Conservation (phyloP, 495 filamentous ascomycete genomes). For the Talaromyces liani region DNA sequence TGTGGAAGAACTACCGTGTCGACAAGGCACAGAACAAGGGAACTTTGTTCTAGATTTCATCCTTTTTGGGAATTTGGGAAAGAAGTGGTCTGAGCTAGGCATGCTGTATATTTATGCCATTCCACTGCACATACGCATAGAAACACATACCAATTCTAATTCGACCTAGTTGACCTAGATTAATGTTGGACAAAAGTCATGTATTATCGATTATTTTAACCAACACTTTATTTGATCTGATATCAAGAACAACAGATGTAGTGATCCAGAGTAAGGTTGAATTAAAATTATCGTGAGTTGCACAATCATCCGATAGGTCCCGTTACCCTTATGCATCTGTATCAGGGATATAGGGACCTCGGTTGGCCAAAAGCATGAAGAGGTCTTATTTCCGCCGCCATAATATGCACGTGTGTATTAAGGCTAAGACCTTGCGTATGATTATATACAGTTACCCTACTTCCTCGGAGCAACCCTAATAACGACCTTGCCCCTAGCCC, state of each 20-base stretch:
- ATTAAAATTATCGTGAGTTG: not conserved
- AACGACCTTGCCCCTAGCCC: constrained; percentile 63
- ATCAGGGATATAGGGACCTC: not conserved
- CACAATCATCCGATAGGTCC: not conserved
- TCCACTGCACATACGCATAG: not conserved
- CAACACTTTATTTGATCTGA: not conserved
- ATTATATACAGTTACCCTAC: not conserved
- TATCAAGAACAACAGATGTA: not conserved
- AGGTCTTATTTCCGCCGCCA: not conserved
- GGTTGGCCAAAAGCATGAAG: not conserved
- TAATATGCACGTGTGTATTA: not conserved
- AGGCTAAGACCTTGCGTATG: not conserved
- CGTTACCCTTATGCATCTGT: not conserved
- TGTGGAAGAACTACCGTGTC: constrained; percentile 41
- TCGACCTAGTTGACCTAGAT: not conserved
- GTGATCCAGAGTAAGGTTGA: not conserved
- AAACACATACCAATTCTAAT: not conserved
- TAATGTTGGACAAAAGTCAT: not conserved
- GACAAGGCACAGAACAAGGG: constrained; percentile 43
- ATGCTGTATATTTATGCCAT: not conserved
- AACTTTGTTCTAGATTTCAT: constrained; percentile 6
- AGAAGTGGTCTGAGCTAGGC: not conserved
- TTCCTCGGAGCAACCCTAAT: constrained; percentile 39
- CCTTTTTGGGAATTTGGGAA: not conserved
- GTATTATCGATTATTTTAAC: not conserved